Evolutionary conservation across 2,329 filamentous ascomycete species (phyloP), one percentile per base, ranked within the genome.

Genomic region (Xylariaceae sp.): DNA sequence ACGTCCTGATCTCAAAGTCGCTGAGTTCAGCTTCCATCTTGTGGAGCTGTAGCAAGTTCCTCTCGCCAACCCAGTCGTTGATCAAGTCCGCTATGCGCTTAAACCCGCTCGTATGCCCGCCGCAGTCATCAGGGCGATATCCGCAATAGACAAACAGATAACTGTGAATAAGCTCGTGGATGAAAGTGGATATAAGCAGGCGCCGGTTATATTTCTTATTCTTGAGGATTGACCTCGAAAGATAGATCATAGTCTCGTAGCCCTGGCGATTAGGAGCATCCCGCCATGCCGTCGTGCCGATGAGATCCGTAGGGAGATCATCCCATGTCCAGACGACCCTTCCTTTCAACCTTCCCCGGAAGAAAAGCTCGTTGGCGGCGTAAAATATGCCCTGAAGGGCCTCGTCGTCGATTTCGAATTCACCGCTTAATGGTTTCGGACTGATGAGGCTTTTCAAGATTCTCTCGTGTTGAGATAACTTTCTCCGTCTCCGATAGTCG

Each of bases 121-220:
- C 82, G 42, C 75, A 72, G 29, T 74, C 70, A 37, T 76, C 71
- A 0, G 82, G 82, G 43, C 76, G 73, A 65, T 83, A 79, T 3
- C 83, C 83, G 61, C 81, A 84, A 50, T 72, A 74, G 54, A 86
- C 77, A 60, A 86, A 86, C 12, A 86, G 71, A 64, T 84, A 86
- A 68, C 82, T 83, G 69, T 86, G 83, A 47, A 86, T 83, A 61
- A 86, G 76, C 68, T 87, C 84, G 64, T 86, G 84, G 46, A 87
- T 64, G 59, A 87, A 85, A 0, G 83, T 84, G 5, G 80, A 81
- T 47, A 86, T 83, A 52, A 86, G 74, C 12, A 86, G 72, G 5
- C 81, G 74, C 4, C 83, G 72, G 65, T 82, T 83, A 67, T 83
- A 86, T 47, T 72, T 74, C 11, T 69, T 73, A 59, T 80, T 74